Evolutionary conservation across 306 rosid genomes (phyloP).

Genomic region (Pyrus betulifolia): DNA sequence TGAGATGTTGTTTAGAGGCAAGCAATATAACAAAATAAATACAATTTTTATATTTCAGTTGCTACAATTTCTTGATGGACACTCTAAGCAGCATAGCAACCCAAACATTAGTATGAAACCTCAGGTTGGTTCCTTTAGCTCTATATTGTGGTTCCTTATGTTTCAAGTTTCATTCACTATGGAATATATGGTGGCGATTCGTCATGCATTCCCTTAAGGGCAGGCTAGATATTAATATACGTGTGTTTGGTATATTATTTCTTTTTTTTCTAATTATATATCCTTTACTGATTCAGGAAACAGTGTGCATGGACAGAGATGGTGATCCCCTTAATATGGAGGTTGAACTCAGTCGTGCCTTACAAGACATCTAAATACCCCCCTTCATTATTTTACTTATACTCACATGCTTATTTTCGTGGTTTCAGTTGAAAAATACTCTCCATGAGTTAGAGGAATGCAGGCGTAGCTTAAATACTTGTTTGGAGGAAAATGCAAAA

Average conservation of each 20-base stretch:
- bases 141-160: constrained; percentile 4
- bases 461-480: constrained; percentile 57
- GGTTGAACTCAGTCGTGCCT: constrained; percentile 34
- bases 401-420: constrained; percentile 16
- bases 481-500: constrained; percentile 81
- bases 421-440: constrained; percentile 51
- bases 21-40: background rate
- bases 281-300: constrained; percentile 33
- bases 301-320: constrained; percentile 24
- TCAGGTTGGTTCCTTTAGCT: constrained; percentile 42
- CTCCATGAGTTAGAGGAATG: constrained; percentile 62
- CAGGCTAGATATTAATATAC: background rate
- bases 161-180: background rate
- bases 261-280: background rate
- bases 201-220: background rate
- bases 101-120: constrained; percentile 36
- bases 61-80: constrained; percentile 66
- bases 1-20: constrained; percentile 17
- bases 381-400: constrained; percentile 3
- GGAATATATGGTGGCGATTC: background rate
- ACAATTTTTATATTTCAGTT: constrained; percentile 36
- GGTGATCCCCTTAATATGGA: constrained; percentile 31
- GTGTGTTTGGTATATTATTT: background rate
- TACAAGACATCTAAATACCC: background rate
- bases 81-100: constrained; percentile 24